Evolutionary conservation across 768 basidiomycete species (phyloP), one percentile per base, ranked within the genome.

Genomic region (Amanita exitialis): DNA sequence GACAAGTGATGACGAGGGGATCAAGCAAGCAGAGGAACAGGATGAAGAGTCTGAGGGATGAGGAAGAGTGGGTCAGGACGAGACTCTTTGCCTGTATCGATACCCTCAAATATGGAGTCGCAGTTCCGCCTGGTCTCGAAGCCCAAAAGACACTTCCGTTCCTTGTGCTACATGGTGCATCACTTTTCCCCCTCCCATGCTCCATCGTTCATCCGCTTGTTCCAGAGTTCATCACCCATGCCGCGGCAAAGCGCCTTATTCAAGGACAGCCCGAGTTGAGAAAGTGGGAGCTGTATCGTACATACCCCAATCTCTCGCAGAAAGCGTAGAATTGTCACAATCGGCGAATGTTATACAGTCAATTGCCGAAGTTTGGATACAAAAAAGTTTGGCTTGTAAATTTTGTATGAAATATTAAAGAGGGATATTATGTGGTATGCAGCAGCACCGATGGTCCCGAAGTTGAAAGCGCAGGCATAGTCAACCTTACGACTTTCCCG

Each of bases 201-300:
- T 13, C 23, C 25, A 7, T 12, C 36, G 8, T 28, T 32, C 34
- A 27, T 3, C 32, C 5, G 21, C 12, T 13, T 45, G 20, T 21
- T 42, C 49, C 10, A 57, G 51, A 21, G 12, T 45, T 54, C 7
- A 8, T 27, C 20, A 12, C 45, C 35, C 23, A 43, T 63, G 66
- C 65, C 39, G 51, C 61, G 36, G 47, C 57, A 5, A 58, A 53
- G 10, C 39, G 28, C 12, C 45, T 56, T 27, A 30, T 59, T 48
- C 28, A 27, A 4, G 41, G 56, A 35, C 51, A 59, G 18, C 55
- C 55, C 15, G 67, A 70, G 51, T 44, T 49, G 38, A 64, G 72
- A 34, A 55, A 51, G 28, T 78, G 76, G 76, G 59, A 64, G 7
- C 47, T 78, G 46, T 74, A 77, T 58, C 69, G 70, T 15, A 70